phyloP scores from a whole-genome alignment of 768 basidiomycete species.

The Daedalea quercina region DNA sequence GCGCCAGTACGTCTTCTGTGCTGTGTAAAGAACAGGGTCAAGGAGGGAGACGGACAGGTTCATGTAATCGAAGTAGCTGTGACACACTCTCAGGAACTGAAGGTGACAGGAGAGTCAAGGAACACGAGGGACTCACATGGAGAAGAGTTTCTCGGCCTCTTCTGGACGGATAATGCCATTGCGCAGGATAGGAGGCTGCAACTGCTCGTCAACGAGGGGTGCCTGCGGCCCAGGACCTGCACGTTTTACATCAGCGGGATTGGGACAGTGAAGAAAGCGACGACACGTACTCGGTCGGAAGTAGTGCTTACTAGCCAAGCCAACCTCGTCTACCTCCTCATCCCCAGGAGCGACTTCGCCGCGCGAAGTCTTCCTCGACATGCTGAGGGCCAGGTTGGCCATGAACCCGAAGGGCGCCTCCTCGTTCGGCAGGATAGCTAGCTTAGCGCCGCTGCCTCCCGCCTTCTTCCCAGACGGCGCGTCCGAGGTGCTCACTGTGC shows the following conservation, averaged over 20 bases:
- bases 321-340: conserved; percentile 40
- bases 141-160: conserved; percentile 69
- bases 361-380: conserved; percentile 18
- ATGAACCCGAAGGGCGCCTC: conserved; percentile 73
- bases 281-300: conserved; percentile 51
- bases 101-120: no score
- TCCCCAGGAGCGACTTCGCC: conserved; percentile 24
- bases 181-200: conserved; percentile 59
- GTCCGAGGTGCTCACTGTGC: conserved; percentile 7
- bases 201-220: conserved; percentile 34
- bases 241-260: background rate
- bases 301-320: conserved; percentile 62
- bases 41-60: conserved; percentile 74
- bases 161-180: conserved; percentile 53
- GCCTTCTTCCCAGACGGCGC: conserved; percentile 9
- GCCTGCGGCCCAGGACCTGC: conserved; percentile 22
- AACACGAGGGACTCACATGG: conserved; percentile 37
- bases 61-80: conserved; percentile 72
- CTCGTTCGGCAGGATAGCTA: conserved; percentile 51
- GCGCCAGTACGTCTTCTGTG: conserved; percentile 71
- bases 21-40: conserved; percentile 80
- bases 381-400: conserved; percentile 53
- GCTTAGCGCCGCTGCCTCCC: conserved; percentile 30
- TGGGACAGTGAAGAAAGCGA: conserved; percentile 14
- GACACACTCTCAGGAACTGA: background rate